Evolutionary conservation across 257 asterid genomes (phyloP).

Genomic region (Dorcoceras hygrometricum): DNA sequence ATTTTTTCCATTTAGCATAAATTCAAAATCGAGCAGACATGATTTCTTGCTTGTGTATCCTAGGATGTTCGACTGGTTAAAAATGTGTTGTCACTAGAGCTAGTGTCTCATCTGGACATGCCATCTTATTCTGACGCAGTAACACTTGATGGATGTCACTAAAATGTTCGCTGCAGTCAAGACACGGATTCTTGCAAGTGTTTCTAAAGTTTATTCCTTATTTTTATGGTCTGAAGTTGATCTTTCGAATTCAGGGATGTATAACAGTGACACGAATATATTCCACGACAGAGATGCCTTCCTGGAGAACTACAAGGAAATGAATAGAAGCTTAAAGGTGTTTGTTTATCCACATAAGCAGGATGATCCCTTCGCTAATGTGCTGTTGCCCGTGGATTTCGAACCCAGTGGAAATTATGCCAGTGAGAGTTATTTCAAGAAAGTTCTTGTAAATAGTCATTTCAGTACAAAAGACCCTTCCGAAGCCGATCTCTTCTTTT

Average conservation of each 20-base stretch:
- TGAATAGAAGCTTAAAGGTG: slow-evolving; percentile 65
- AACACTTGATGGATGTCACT: slow-evolving; percentile 2
- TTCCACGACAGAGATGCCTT: slow-evolving; percentile 66
- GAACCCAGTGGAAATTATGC: slow-evolving; percentile 87
- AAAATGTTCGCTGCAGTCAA: not conserved
- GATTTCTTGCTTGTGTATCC: slow-evolving; percentile 9
- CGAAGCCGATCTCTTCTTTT: slow-evolving; percentile 69
- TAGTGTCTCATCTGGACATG: not conserved
- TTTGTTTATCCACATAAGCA: slow-evolving; percentile 59
- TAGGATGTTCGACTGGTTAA: slow-evolving; percentile 1
- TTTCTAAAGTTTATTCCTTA: slow-evolving; percentile 20
- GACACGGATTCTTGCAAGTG: slow-evolving; percentile 1
- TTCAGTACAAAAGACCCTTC: slow-evolving; percentile 58
- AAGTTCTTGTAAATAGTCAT: slow-evolving; percentile 66
- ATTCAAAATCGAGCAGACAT: slow-evolving; percentile 1
- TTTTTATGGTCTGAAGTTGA: slow-evolving; percentile 22
- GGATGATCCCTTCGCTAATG: slow-evolving; percentile 69
- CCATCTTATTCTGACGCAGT: slow-evolving; percentile 8
- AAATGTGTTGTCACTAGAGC: not conserved
- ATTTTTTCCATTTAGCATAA: not conserved
- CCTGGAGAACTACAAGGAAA: slow-evolving; percentile 57
- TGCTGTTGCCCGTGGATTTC: slow-evolving; percentile 59
- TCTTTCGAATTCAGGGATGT: slow-evolving; percentile 37
- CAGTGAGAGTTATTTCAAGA: slow-evolving; percentile 92
- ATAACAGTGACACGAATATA: slow-evolving; percentile 35